phyloP scores from a whole-genome alignment of 345 rosid genomes.

The Populus davidiana region DNA sequence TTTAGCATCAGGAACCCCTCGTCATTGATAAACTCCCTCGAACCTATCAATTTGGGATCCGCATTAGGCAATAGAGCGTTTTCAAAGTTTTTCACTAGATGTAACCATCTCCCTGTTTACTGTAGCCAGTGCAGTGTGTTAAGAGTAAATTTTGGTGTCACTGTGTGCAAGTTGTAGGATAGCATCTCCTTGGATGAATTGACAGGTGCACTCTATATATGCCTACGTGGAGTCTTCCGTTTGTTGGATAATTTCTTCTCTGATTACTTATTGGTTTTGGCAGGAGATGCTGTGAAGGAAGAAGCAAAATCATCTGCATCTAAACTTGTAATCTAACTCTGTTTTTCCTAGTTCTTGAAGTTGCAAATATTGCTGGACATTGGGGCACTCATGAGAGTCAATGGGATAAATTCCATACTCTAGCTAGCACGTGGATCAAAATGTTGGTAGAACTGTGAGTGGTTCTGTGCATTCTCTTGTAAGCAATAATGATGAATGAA shows the following conservation, averaged over 20 bases:
- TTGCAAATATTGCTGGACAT: neutral
- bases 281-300: slow-evolving; percentile 31
- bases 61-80: neutral
- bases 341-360: neutral
- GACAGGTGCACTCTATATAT: neutral
- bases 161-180: neutral
- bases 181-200: neutral
- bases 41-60: too few relatives aligned
- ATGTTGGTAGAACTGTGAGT: neutral
- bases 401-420: neutral
- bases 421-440: neutral
- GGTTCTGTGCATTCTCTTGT: neutral
- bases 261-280: neutral
- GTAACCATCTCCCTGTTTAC: neutral
- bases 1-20: too few relatives aligned
- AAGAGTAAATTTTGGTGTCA: neutral
- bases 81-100: neutral
- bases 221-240: neutral
- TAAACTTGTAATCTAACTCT: slow-evolving; percentile 32
- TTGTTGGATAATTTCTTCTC: neutral
- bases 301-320: slow-evolving; percentile 25
- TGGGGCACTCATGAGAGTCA: neutral
- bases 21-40: too few relatives aligned
- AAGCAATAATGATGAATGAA: neutral
- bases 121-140: neutral